Evolutionary conservation across 2,329 filamentous ascomycete species (phyloP).

Genomic region (Leptodontidium sp.): DNA sequence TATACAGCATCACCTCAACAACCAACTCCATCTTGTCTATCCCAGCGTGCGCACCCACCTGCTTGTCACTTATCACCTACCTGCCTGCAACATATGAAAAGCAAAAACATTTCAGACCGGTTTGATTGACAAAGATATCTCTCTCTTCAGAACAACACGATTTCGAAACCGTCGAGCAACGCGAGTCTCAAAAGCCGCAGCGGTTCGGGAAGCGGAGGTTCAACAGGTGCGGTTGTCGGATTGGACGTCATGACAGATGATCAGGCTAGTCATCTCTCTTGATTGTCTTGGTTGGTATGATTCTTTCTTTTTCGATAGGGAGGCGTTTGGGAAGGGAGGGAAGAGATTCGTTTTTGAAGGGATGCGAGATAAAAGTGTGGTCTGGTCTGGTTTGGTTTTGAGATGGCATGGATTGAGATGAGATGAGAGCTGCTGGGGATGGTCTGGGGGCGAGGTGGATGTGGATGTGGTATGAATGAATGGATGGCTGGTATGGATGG

Average conservation of each 20-base stretch:
- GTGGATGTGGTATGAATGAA: too few relatives aligned
- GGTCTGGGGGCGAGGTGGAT: background rate
- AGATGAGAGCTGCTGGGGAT: background rate
- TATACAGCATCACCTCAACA: conserved; percentile 28
- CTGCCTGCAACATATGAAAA: conserved; percentile 7
- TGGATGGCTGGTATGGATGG: background rate
- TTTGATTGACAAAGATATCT: conserved; percentile 34
- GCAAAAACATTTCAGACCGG: conserved; percentile 12
- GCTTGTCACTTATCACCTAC: conserved; percentile 20
- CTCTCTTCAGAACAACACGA: conserved; percentile 34
- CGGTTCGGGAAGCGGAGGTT: conserved; percentile 32
- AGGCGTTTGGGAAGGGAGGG: conserved; percentile 1
- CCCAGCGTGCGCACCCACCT: conserved; percentile 23
- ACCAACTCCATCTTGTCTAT: conserved; percentile 5
- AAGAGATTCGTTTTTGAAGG: background rate
- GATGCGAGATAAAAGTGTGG: conserved; percentile 10
- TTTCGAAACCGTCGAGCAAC: conserved; percentile 28
- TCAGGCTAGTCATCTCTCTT: conserved; percentile 43
- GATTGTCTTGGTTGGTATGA: conserved; percentile 19
- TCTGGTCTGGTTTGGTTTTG: conserved; percentile 3
- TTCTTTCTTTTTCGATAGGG: conserved; percentile 19
- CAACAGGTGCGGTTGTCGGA: conserved; percentile 34
- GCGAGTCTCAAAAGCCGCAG: conserved; percentile 25
- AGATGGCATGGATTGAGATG: background rate
- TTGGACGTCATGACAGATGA: conserved; percentile 40